Conservation (phyloP, 2,329 filamentous ascomycete species). For the Penicillium olsonii region DNA sequence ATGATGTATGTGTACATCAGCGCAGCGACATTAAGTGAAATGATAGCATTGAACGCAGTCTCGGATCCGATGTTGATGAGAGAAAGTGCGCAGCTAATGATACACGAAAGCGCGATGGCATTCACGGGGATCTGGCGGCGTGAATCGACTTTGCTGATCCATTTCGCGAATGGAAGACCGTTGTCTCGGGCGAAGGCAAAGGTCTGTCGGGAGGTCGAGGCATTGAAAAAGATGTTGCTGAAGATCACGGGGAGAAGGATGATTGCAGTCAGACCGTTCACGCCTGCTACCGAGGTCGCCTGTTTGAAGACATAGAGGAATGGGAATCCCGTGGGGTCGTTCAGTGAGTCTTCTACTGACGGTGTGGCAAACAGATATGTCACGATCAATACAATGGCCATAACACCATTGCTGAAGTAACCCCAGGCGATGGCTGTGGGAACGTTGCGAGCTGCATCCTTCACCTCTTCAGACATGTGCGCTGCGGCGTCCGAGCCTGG, state of each 20-base stretch:
- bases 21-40: conserved; percentile 50
- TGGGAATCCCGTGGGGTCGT: conserved; percentile 46
- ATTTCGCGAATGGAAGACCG: conserved; percentile 45
- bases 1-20: conserved; percentile 54
- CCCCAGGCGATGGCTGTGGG: conserved; percentile 48
- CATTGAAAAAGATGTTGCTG: conserved; percentile 42
- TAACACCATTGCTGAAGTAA: conserved; percentile 45
- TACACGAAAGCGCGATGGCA: conserved; percentile 36
- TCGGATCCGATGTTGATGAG: conserved; percentile 56
- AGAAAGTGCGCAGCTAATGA: conserved; percentile 41
- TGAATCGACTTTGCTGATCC: conserved; percentile 41
- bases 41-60: conserved; percentile 55
- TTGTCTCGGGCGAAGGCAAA: conserved; percentile 49
- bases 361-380: conserved; percentile 45
- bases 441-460: conserved; percentile 46
- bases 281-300: conserved; percentile 23
- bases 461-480: conserved; percentile 50
- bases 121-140: conserved; percentile 46
- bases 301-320: conserved; percentile 51
- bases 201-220: conserved; percentile 42
- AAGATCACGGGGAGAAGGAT: conserved; percentile 43
- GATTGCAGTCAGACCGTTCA: conserved; percentile 39
- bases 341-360: conserved; percentile 35
- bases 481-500: conserved; percentile 29
- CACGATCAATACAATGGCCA: conserved; percentile 47